Evolutionary conservation across 139 green algal species (phyloP), one percentile per base, ranked within the genome.

Genomic region (Coccomyxa sp.): DNA sequence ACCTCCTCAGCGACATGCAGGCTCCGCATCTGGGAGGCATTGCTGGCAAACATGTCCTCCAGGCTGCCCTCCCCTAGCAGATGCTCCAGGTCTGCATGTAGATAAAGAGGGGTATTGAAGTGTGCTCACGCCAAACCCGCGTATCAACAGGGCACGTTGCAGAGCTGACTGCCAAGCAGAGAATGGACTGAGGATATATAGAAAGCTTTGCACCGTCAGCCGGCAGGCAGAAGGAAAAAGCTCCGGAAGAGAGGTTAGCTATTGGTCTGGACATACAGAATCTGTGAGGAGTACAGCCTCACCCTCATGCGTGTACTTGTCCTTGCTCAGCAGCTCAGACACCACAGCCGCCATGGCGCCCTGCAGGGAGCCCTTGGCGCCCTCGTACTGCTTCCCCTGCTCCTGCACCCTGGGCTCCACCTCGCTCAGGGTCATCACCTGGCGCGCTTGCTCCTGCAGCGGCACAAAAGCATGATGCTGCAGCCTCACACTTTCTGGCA

Each of bases 271-370:
- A n/a, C n/a, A n/a, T n/a, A n/a, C n/a, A n/a, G n/a, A n/a, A n/a
- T n/a, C n/a, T n/a, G n/a, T n/a, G n/a, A n/a, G n/a, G n/a, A n/a
- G n/a, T n/a, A n/a, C n/a, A n/a, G n/a, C n/a, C n/a, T 78, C 39
- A 24, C 73, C 88, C 6, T 91, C 81, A 36, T 95, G 85, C 81
- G 96, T 82, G 34, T 92, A 86, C 79, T 88, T 69, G 39, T 86
- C 35, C 27, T 64, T 18, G 50, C 27, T 22, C 50, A 64, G 50
- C 50, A 64, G 50, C 50, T 64, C 27, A 22, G 18, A 22, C 2
- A 91, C 90, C 2, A 88, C 90, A 33, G 76, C 77, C 38, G 76
- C 39, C 18, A 69, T 40, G 6, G 74, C 80, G 27, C 64, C 54
- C 34, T 38, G 68, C 39, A 74, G 81, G 37, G 33, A 39, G 6